Percentiles rank a stretch among this genome's conserved stretches.
Conservation (phyloP, 2,329 filamentous ascomycete genomes). For the Ophiocordyceps sinensis region DNA sequence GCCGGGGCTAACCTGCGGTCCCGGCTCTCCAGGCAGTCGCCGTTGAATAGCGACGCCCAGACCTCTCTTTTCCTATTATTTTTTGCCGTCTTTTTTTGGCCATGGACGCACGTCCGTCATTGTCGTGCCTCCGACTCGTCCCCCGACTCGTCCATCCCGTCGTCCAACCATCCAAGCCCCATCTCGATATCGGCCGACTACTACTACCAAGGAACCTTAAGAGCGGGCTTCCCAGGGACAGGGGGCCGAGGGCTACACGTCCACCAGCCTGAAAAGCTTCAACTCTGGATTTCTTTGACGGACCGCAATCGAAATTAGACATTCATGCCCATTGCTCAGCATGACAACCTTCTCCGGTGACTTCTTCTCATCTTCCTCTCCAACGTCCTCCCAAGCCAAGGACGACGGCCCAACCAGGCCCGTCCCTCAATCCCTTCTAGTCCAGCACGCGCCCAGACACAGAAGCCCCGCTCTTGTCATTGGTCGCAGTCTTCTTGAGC, state of each 20-base stretch:
- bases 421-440: slow-evolving; percentile 13
- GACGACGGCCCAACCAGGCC: not conserved
- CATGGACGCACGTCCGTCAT: not conserved
- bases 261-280: not conserved
- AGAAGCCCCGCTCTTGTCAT: slow-evolving; percentile 63
- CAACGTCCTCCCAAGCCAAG: not conserved
- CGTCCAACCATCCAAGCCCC: not conserved
- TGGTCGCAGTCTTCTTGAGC: slow-evolving; percentile 78
- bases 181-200: not conserved
- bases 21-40: no score
- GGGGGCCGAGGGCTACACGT: not conserved
- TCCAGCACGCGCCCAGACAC: slow-evolving; percentile 63
- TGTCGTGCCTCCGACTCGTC: not conserved
- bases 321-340: not conserved
- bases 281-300: not conserved
- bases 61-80: no score
- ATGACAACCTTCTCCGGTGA: not conserved
- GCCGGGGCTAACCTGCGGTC: no score
- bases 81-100: no score
- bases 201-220: not conserved
- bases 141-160: not conserved
- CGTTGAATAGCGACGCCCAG: no score
- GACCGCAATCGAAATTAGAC: not conserved
- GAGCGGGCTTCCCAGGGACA: not conserved
- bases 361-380: not conserved